A percentile compares a stretch with the other conserved stretches of the same genome.
phyloP scores from a whole-genome alignment of 106 monocot genomes.

The Posidonia australis region DNA sequence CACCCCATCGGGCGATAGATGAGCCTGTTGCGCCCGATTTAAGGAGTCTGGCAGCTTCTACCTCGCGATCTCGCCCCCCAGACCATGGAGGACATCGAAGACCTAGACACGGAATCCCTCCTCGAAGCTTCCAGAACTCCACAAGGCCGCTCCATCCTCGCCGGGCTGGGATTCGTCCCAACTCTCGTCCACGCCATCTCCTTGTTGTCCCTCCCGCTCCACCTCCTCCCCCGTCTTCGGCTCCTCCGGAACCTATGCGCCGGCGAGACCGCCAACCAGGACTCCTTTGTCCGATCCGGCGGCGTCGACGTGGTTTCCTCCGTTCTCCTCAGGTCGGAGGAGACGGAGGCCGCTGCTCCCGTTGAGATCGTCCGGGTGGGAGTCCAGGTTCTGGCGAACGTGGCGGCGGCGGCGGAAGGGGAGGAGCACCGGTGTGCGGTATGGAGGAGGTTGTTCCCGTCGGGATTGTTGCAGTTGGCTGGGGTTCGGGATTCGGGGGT shows the following conservation, averaged over 20 bases:
- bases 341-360: not conserved
- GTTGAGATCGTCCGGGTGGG: constrained; percentile 31
- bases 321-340: constrained; percentile 7
- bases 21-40: too few species aligned
- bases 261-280: constrained; percentile 34
- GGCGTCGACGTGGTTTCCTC: constrained; percentile 25
- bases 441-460: constrained; percentile 43
- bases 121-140: too few species aligned
- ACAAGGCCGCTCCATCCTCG: too few species aligned
- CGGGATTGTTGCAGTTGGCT: constrained; percentile 28
- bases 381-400: constrained; percentile 64
- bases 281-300: constrained; percentile 32
- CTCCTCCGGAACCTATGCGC: constrained; percentile 81
- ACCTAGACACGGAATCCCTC: too few species aligned
- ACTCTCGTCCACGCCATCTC: too few species aligned
- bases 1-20: too few species aligned
- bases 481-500: constrained; percentile 23
- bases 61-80: too few species aligned
- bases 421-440: constrained; percentile 38
- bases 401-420: constrained; percentile 37
- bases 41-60: too few species aligned
- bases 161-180: too few species aligned
- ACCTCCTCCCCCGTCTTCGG: constrained; percentile 33
- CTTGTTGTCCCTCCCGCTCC: not conserved
- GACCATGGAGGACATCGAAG: too few species aligned